Percentiles rank a stretch among this genome's conserved stretches.
phyloP scores from a whole-genome alignment of 1,284 basidiomycete species.

The Cutaneotrichosporon cavernicola region DNA sequence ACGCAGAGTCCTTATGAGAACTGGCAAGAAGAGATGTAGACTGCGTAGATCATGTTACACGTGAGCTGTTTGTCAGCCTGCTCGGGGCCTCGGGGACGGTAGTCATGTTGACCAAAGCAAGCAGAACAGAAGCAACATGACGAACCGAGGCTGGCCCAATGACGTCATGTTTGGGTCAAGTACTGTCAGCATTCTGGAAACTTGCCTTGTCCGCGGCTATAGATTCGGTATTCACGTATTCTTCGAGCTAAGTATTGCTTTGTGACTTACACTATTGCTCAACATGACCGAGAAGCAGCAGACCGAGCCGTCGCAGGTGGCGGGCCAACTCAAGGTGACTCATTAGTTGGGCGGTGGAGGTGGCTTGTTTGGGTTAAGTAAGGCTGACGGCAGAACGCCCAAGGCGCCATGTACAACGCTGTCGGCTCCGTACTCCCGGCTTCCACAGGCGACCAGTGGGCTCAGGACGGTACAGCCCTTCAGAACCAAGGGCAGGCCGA shows the following conservation, averaged over 20 bases:
- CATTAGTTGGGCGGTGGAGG: not conserved
- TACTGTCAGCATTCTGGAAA: no score
- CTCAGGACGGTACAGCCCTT: slow-evolving; percentile 36
- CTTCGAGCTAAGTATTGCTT: not conserved
- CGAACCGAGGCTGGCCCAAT: not conserved
- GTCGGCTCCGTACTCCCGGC: slow-evolving; percentile 40
- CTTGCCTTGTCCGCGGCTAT: no score
- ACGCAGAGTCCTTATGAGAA: not conserved
- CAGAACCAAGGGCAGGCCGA: slow-evolving; percentile 39
- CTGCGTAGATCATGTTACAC: not conserved
- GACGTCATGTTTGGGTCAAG: not conserved
- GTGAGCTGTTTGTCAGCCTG: not conserved
- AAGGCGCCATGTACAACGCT: slow-evolving; percentile 27
- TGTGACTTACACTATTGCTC: not conserved
- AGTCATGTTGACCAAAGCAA: no score
- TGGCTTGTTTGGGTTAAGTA: not conserved
- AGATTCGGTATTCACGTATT: not conserved
- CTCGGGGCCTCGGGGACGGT: no score
- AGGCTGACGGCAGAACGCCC: slow-evolving; percentile 14
- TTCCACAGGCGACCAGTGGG: slow-evolving; percentile 34
- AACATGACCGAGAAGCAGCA: slow-evolving; percentile 12
- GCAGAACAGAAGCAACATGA: no score
- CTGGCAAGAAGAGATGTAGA: not conserved
- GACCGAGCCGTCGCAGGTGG: slow-evolving; percentile 36
- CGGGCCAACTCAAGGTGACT: slow-evolving; percentile 41